Percentiles rank a stretch among this genome's conserved stretches.
These are phyloP conservation scores for Haematococcus lacustris DNA, from an alignment of 139 green algal genomes.

Conservation along the genomic window DNA sequence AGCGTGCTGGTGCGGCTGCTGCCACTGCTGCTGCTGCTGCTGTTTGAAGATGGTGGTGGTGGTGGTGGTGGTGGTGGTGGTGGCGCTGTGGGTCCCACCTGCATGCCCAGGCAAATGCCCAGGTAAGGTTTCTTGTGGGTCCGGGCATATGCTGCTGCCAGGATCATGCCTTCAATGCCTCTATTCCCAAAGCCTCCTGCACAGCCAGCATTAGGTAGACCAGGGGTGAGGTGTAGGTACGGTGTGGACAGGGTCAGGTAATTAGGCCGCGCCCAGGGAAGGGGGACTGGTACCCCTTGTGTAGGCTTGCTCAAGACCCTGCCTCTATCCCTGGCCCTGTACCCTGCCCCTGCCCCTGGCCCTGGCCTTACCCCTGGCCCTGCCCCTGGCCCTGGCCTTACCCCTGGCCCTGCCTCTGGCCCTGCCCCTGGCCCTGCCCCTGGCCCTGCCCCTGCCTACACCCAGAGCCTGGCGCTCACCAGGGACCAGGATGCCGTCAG, in stretches of 20 bases:
- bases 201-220: background rate
- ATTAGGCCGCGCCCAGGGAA: background rate
- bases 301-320: background rate
- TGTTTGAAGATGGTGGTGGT: too few relatives aligned
- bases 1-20: too few relatives aligned
- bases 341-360: too few relatives aligned
- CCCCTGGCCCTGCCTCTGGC: too few relatives aligned
- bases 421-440: too few relatives aligned
- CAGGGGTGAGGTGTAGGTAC: background rate
- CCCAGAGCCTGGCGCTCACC: constrained; percentile 19
- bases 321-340: too few relatives aligned
- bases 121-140: constrained; percentile 80
- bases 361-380: too few relatives aligned
- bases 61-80: too few relatives aligned
- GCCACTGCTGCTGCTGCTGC: too few relatives aligned
- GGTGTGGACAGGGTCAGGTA: background rate
- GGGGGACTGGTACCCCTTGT: background rate
- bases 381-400: too few relatives aligned
- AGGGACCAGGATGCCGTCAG: constrained; percentile 91
- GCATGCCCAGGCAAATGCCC: constrained; percentile 99
- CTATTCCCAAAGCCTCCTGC: constrained; percentile 82
- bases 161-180: constrained; percentile 92
- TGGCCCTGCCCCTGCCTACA: too few relatives aligned
- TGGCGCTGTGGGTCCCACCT: too few relatives aligned
- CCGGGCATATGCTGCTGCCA: constrained; percentile 83